Evolutionary conservation across 2,329 filamentous ascomycete species (phyloP).

Genomic region (Exophiala oligosperma): DNA sequence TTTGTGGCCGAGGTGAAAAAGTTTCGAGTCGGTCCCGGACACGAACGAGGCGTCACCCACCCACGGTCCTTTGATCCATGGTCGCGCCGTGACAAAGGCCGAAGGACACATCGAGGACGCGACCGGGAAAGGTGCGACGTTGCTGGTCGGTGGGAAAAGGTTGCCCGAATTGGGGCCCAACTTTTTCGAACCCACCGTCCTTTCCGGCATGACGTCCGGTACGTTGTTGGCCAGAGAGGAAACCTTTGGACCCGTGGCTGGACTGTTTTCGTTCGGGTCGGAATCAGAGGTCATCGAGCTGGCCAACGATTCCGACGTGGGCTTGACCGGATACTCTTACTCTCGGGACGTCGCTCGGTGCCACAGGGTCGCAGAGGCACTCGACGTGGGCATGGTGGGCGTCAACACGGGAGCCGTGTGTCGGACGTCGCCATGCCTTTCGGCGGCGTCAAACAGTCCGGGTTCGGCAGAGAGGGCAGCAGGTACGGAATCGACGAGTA

Average conservation of each 20-base stretch:
- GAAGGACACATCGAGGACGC: slow-evolving; percentile 59
- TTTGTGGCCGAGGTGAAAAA: slow-evolving; percentile 61
- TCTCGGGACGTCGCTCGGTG: slow-evolving; percentile 40
- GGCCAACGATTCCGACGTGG: slow-evolving; percentile 13
- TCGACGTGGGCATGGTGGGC: slow-evolving; percentile 74
- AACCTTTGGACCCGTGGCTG: slow-evolving; percentile 40
- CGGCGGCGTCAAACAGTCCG: slow-evolving; percentile 33
- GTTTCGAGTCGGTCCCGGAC: slow-evolving; percentile 31
- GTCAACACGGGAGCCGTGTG: slow-evolving; percentile 56
- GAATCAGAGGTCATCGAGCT: slow-evolving; percentile 12
- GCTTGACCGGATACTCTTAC: slow-evolving; percentile 16
- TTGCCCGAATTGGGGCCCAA: slow-evolving; percentile 53
- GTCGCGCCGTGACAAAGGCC: slow-evolving; percentile 57
- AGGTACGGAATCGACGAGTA: slow-evolving; percentile 65
- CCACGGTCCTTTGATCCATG: slow-evolving; percentile 62
- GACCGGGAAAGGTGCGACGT: slow-evolving; percentile 54
- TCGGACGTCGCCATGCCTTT: slow-evolving; percentile 49
- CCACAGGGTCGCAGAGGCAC: slow-evolving; percentile 39
- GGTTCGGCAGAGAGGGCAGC: slow-evolving; percentile 6
- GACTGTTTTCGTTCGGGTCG: slow-evolving; percentile 62
- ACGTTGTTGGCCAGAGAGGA: slow-evolving; percentile 50
- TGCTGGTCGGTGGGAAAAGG: slow-evolving; percentile 56
- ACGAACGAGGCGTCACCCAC: slow-evolving; percentile 47
- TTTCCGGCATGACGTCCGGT: slow-evolving; percentile 48
- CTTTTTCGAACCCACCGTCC: slow-evolving; percentile 62